Conservation (phyloP, 495 filamentous ascomycete genomes). For the Tuber umbilicatum region DNA sequence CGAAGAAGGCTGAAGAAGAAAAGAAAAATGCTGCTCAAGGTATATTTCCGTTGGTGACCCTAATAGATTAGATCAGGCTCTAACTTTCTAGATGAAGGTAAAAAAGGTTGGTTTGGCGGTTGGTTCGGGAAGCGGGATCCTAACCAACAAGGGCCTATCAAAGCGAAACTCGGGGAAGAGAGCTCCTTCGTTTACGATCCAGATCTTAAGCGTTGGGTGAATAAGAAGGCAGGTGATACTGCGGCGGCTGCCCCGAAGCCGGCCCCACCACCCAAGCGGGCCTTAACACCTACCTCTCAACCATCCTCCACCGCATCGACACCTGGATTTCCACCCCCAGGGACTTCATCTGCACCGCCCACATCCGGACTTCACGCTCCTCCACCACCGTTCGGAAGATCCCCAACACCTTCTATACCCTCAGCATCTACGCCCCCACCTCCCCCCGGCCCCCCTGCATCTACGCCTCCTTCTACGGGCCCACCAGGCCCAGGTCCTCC, state of each 20-base stretch:
- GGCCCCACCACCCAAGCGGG: conserved; percentile 42
- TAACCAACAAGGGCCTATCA: conserved; percentile 59
- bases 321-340: conserved; percentile 41
- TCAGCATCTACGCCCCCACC: conserved; percentile 36
- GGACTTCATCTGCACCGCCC: conserved; percentile 43
- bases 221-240: conserved; percentile 72
- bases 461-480: conserved; percentile 15
- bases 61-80: conserved; percentile 5
- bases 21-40: conserved; percentile 38
- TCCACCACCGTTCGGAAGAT: conserved; percentile 13
- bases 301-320: conserved; percentile 38
- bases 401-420: conserved; percentile 17
- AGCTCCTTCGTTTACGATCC: conserved; percentile 90
- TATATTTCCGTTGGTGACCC: conserved; percentile 38
- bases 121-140: conserved; percentile 61
- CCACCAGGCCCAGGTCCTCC: conserved; percentile 23
- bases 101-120: conserved; percentile 78
- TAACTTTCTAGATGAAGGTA: conserved; percentile 42
- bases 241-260: conserved; percentile 52
- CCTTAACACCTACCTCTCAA: conserved; percentile 41
- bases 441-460: conserved; percentile 29
- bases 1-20: conserved; percentile 56
- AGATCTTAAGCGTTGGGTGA: conserved; percentile 93
- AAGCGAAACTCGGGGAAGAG: conserved; percentile 91
- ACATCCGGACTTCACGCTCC: conserved; percentile 12